Evolutionary conservation across 2,329 filamentous ascomycete genomes (phyloP).

Genomic region (Botrytis fabae): DNA sequence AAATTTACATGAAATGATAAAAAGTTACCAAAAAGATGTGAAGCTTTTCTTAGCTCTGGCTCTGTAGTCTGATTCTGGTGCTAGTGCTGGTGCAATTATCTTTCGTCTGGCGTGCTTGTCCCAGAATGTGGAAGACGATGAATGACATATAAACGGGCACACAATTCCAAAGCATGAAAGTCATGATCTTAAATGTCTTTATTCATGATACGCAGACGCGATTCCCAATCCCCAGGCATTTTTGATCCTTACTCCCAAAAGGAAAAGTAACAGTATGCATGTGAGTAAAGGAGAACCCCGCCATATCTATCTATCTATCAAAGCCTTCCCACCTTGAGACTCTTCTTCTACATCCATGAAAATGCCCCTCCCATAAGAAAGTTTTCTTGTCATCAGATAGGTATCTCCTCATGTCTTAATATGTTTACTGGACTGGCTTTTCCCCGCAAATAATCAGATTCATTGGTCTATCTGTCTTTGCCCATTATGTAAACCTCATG

Average conservation of each 20-base stretch:
- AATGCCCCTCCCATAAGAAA: neutral
- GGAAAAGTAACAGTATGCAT: constrained; percentile 1
- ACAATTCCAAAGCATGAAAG: neutral
- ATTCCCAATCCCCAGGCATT: neutral
- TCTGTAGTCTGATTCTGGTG: neutral
- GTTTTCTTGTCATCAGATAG: neutral
- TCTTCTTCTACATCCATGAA: constrained; percentile 14
- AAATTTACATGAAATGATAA: neutral
- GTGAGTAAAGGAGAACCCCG: neutral
- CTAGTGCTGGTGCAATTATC: neutral
- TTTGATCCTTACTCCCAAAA: constrained; percentile 6
- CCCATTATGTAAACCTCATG: neutral
- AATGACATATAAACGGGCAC: neutral
- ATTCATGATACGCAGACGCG: neutral
- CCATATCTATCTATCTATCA: constrained; percentile 3
- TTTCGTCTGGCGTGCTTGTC: neutral
- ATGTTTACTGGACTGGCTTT: constrained; percentile 4
- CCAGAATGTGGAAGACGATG: neutral
- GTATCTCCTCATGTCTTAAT: constrained; percentile 5
- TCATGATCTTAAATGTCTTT: neutral
- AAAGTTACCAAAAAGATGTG: neutral
- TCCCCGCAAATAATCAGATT: constrained; percentile 3
- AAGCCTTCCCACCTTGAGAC: neutral
- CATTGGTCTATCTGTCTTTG: neutral
- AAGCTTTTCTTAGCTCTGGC: neutral